A percentile compares a stretch with the other conserved stretches of the same genome.
Conservation (phyloP, 148 eudicot species). For the Diospyros kaki region DNA sequence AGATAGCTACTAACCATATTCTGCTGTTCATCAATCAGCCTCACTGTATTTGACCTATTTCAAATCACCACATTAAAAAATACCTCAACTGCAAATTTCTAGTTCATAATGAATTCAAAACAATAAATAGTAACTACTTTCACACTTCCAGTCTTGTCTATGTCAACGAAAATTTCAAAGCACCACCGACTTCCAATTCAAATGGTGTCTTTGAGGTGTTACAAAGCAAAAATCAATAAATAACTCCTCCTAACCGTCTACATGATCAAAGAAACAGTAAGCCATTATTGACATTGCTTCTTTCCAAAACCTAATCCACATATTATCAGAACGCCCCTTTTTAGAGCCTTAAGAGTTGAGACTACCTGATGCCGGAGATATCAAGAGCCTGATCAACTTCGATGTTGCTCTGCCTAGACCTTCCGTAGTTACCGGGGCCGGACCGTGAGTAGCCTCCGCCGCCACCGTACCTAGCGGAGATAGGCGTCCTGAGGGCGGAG, state of each 20-base stretch:
- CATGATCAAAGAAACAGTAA: too few species aligned
- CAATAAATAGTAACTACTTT: neutral
- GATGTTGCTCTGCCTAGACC: conserved; percentile 12
- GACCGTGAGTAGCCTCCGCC: conserved; percentile 18
- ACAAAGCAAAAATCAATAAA: too few species aligned
- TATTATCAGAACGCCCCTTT: neutral
- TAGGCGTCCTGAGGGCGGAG: conserved; percentile 19
- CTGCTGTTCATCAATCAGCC: conserved; percentile 68
- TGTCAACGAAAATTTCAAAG: too few species aligned
- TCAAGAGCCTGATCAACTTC: conserved; percentile 50
- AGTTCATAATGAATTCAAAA: neutral
- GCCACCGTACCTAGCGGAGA: conserved; percentile 44
- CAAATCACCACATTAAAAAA: conserved; percentile 17
- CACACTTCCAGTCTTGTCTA: too few species aligned
- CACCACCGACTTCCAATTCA: too few species aligned
- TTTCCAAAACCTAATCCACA: too few species aligned
- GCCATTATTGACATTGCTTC: neutral
- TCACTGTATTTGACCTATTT: conserved; percentile 64
- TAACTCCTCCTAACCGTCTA: too few species aligned
- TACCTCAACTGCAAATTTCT: neutral
- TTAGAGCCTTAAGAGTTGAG: neutral
- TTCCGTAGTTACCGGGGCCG: conserved; percentile 10
- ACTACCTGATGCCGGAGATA: conserved; percentile 46
- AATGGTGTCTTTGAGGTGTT: too few species aligned
- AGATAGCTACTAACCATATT: conserved; percentile 48